Evolutionary conservation across 352 stramenopile species (phyloP), one percentile per base, ranked within the genome.

Genomic region (Globisporangium nodosum): DNA sequence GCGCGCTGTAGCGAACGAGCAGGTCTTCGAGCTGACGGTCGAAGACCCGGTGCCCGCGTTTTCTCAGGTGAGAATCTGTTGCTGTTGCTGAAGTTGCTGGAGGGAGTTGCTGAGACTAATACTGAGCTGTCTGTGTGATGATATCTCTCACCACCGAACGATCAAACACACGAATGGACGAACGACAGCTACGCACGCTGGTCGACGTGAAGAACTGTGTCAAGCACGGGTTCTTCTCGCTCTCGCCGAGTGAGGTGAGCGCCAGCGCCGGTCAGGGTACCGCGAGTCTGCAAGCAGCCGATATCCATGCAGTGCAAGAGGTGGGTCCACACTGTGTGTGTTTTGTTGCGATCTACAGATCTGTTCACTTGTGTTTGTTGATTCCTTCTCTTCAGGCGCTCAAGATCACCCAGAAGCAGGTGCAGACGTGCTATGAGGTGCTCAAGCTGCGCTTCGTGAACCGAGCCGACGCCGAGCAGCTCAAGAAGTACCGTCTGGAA

Each of bases 41-140:
- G 85, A 95, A 56, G 85, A 95, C 59, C 85, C 85, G 0, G 81
- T 92, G 11, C 80, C 85, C 13, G 85, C 78, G 6, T 95, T 95
- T 55, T 67, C 79, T 2, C 49, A 65, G 53, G 60, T 65, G 21
- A 12, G 39, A 24, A 47, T 15, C 11, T 33, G 37, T 4, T 16
- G 37, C 37, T 43, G 13, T 4, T 18, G 37, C 11, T 18, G 37
- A 4, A 5, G 12, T 12, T 43, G 13, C 37, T 43, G 37, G 11
- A 18, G 11, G 3, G 3, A 18, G 37, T 43, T 37, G 46, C 39
- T 39, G 27, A 51, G 20, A 47, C 21, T 24, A 3, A 48, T 24
- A 20, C 40, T 30, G 39, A 46, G 8, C 20, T 52, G 5, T 18
- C 7, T 55, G 20, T 8, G 15, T 48, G 42, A 11, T 21, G 42